A percentile compares a stretch with the other conserved stretches of the same genome.
Evolutionary conservation across 352 stramenopile species (phyloP).

Genomic region (Globisporangium paddicum): DNA sequence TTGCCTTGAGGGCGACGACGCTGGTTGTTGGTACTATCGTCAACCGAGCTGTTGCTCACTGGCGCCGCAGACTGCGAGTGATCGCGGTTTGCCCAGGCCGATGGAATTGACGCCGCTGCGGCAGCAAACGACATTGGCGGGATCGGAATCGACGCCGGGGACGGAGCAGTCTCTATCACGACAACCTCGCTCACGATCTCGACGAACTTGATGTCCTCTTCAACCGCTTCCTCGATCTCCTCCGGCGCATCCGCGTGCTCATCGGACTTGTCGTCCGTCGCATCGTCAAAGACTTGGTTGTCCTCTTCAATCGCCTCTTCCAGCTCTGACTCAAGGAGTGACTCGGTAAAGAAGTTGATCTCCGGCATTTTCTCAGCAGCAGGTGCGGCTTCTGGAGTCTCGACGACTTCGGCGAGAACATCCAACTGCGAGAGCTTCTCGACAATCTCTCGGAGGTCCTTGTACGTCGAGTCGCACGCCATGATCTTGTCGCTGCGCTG

Average conservation of each 20-base stretch:
- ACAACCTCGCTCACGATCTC: constrained; percentile 6
- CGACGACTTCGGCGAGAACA: constrained; percentile 15
- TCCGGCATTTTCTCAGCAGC: constrained; percentile 44
- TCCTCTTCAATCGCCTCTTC: constrained; percentile 1
- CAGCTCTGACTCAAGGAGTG: constrained; percentile 35
- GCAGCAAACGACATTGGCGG: constrained; percentile 52
- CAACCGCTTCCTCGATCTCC: constrained; percentile 11
- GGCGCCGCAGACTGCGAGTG: constrained; percentile 19
- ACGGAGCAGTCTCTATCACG: constrained; percentile 9
- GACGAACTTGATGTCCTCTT: constrained; percentile 6
- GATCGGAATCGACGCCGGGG: constrained; percentile 20
- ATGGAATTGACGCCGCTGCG: constrained; percentile 20
- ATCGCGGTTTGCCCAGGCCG: constrained; percentile 16
- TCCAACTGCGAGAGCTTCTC: constrained; percentile 34
- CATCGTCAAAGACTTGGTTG: constrained; percentile 10
- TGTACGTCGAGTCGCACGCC: constrained; percentile 71
- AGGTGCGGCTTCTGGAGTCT: constrained; percentile 12
- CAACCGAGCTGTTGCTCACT: constrained; percentile 14
- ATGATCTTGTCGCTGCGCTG: constrained; percentile 62
- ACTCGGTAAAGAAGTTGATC: constrained; percentile 88
- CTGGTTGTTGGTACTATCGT: constrained; percentile 21
- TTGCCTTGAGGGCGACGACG: constrained; percentile 31
- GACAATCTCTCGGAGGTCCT: constrained; percentile 49
- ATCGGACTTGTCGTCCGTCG: constrained; percentile 17
- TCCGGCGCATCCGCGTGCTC: constrained; percentile 15